Evolutionary conservation across 179 eudicot genomes (phyloP).

Genomic region (Beta macrorhiza): DNA sequence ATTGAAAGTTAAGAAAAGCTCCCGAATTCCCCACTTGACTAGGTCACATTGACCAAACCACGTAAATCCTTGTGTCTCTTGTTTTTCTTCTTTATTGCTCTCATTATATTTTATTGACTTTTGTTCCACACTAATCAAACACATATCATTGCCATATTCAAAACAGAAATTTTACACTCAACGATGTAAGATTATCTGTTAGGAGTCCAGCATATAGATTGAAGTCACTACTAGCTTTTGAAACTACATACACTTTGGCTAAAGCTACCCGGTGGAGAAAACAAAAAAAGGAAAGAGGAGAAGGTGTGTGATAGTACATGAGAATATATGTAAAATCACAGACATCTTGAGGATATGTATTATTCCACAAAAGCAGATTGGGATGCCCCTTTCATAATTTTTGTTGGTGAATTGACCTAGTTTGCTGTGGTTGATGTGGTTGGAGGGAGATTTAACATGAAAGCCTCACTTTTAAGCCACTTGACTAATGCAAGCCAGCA

Average conservation of each 20-base stretch:
- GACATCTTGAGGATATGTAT: neutral
- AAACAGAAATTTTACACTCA: neutral
- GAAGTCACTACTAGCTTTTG: neutral
- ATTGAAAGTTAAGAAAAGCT: too few relatives aligned
- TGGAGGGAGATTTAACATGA: neutral
- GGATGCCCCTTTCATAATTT: neutral
- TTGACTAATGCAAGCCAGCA: neutral
- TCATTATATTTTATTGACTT: too few relatives aligned
- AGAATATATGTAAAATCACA: neutral
- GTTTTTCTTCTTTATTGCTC: too few relatives aligned
- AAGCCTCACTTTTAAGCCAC: neutral
- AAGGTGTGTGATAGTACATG: neutral
- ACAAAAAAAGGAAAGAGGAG: too few relatives aligned
- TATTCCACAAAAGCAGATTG: neutral
- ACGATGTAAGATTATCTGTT: neutral
- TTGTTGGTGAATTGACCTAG: neutral
- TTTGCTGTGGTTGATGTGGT: neutral
- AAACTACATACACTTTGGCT: too few relatives aligned
- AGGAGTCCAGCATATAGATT: neutral
- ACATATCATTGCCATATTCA: too few relatives aligned
- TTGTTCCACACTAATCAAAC: too few relatives aligned
- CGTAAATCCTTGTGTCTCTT: too few relatives aligned
- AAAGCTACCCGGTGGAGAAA: too few relatives aligned
- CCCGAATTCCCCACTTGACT: too few relatives aligned
- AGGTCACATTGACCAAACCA: too few relatives aligned